Base-by-base conservation (phyloP, 2,329 filamentous ascomycete genomes). In the Pseudocercospora musae region DNA sequence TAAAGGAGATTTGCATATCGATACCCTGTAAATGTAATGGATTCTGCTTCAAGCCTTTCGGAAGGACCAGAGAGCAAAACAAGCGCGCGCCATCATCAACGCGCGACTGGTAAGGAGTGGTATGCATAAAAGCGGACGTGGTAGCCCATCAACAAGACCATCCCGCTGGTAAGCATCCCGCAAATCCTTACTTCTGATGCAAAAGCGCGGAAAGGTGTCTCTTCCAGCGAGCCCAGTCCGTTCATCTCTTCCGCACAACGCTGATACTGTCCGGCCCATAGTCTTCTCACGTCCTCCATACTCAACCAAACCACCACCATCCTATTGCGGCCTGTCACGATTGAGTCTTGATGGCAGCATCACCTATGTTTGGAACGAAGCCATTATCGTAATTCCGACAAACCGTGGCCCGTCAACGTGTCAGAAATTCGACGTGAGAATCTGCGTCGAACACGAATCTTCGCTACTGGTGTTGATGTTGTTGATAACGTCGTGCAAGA, bases 101-200 rank as follows among this genome's bases (percentile, higher is more conserved):
- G n/a, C n/a, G n/a, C n/a, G n/a, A n/a, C n/a, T n/a, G n/a, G n/a
- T n/a, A n/a, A n/a, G n/a, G n/a, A n/a, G n/a, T n/a, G n/a, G n/a
- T n/a, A n/a, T n/a, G n/a, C n/a, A n/a, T n/a, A n/a, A n/a, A n/a
- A n/a, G n/a, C n/a, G n/a, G n/a, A n/a, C n/a, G n/a, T n/a, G n/a
- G n/a, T n/a, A n/a, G n/a, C n/a, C n/a, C n/a, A n/a, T n/a, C 63
- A 87, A 86, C 72, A 83, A 82, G 66, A 77, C 79, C 15, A 80
- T 87, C 7, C n/a, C n/a, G n/a, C n/a, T n/a, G n/a, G n/a, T n/a
- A n/a, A n/a, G n/a, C n/a, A n/a, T n/a, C n/a, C 85, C 85, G 1
- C 74, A 80, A 0, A 74, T 87, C 9, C 73, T 87, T 1, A 73
- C 77, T 0, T 78, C 81, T 1, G 81, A 84, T 66, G 74, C 82